These are phyloP conservation scores for Albifimbria verrucaria DNA, from an alignment of 2,329 filamentous ascomycete genomes.

Conservation along the genomic window DNA sequence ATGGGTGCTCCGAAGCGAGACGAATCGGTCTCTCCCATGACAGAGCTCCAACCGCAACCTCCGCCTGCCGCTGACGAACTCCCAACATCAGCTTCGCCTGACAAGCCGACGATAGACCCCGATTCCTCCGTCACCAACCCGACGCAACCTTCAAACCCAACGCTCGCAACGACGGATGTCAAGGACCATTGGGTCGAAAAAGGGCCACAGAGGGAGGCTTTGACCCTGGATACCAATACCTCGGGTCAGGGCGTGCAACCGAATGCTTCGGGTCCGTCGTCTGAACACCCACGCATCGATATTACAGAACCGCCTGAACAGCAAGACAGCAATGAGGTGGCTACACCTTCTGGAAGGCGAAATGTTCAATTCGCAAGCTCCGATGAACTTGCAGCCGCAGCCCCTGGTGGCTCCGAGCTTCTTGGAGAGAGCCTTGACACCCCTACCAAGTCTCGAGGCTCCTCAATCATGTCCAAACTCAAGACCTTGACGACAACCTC, in stretches of 20 bases:
- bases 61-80: background rate
- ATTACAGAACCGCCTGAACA: background rate
- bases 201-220: background rate
- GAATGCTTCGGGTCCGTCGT: background rate
- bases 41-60: background rate
- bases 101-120: background rate
- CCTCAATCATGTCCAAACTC: constrained; percentile 73
- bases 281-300: constrained; percentile 11
- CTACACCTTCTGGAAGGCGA: constrained; percentile 28
- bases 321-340: background rate
- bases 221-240: background rate
- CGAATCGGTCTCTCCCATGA: background rate
- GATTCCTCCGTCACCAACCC: background rate
- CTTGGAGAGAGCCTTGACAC: constrained; percentile 67
- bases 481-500: constrained; percentile 64
- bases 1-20: background rate
- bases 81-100: background rate
- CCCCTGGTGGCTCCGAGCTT: constrained; percentile 55
- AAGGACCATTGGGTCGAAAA: background rate
- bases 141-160: background rate
- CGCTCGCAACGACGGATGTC: background rate
- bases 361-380: constrained; percentile 75
- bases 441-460: constrained; percentile 53
- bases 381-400: constrained; percentile 45
- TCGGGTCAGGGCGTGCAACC: background rate